Conservation (phyloP, 78 protist species). For the Dictyostelium purpureum region DNA sequence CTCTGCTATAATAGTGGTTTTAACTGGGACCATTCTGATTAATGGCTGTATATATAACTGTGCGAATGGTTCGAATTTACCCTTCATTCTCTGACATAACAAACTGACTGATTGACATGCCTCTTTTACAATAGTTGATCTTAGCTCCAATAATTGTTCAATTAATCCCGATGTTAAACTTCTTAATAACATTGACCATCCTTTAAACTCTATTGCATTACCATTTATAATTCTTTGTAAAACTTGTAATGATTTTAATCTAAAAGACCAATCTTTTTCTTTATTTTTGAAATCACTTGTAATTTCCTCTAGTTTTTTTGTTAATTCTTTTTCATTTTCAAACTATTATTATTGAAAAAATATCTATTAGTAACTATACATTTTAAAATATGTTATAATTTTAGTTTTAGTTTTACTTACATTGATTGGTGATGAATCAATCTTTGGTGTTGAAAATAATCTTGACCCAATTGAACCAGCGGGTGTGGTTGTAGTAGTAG, state of each 20-base stretch:
- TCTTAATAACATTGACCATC: neutral
- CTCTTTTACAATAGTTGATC: slow-evolving; percentile 66
- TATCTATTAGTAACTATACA: neutral
- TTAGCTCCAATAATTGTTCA: slow-evolving; percentile 56
- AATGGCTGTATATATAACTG: slow-evolving; percentile 20
- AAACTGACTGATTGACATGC: slow-evolving; percentile 43
- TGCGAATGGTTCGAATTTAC: slow-evolving; percentile 64
- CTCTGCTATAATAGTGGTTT: slow-evolving; percentile 40
- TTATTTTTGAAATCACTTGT: slow-evolving; percentile 28
- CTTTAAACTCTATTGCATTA: slow-evolving; percentile 39
- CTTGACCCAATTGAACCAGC: slow-evolving; percentile 5
- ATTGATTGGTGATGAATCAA: slow-evolving; percentile 38
- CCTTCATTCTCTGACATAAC: neutral
- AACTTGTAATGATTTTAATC: slow-evolving; percentile 33
- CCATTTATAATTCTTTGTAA: slow-evolving; percentile 54
- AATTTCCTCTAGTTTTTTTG: slow-evolving; percentile 52
- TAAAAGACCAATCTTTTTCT: slow-evolving; percentile 64
- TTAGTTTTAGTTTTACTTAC: neutral
- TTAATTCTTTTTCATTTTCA: slow-evolving; percentile 63
- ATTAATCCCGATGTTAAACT: neutral
- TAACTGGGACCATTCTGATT: slow-evolving; percentile 42
- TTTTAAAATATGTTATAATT: neutral
- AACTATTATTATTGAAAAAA: slow-evolving; percentile 25
- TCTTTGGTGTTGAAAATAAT: neutral
- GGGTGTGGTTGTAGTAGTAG: neutral